A percentile compares a stretch with the other conserved stretches of the same genome.
Evolutionary conservation across 2,329 filamentous ascomycete species (phyloP).

Genomic region (Clonostachys solani): DNA sequence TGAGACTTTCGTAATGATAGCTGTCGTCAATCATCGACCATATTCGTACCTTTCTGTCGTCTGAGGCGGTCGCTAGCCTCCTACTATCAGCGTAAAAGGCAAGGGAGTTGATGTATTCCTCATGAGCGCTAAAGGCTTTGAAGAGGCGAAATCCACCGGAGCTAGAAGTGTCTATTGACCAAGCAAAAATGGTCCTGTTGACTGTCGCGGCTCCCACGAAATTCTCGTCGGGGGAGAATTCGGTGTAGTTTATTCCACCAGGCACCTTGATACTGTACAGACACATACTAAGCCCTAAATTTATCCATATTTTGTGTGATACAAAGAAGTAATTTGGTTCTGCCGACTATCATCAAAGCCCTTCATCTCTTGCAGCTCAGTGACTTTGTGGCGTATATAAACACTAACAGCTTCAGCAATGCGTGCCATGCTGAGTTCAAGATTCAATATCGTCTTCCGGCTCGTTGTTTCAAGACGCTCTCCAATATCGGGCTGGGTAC

Average conservation of each 20-base stretch:
- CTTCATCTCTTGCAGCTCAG: constrained; percentile 9
- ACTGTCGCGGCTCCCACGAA: too few relatives aligned
- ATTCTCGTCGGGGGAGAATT: too few relatives aligned
- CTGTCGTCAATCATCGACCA: neutral
- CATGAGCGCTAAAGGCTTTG: neutral
- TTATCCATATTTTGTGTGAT: too few relatives aligned
- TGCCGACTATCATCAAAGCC: constrained; percentile 11
- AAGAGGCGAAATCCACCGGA: too few relatives aligned
- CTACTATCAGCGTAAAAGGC: neutral
- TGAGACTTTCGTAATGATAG: neutral
- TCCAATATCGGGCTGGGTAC: constrained; percentile 31
- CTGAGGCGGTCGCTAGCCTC: constrained; percentile 2
- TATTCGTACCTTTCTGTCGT: constrained; percentile 1
- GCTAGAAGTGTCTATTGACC: too few relatives aligned
- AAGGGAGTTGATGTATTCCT: neutral
- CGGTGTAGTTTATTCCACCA: too few relatives aligned
- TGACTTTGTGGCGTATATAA: constrained; percentile 26
- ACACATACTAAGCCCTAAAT: too few relatives aligned
- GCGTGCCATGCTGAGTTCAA: constrained; percentile 28
- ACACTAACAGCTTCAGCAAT: constrained; percentile 23
- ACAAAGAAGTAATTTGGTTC: too few relatives aligned
- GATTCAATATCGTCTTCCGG: constrained; percentile 15
- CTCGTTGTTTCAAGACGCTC: constrained; percentile 13
- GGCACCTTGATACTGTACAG: too few relatives aligned
- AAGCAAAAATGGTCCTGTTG: too few relatives aligned